Base-by-base conservation (phyloP, 164 flowering plant species). In the Nymphaea colorata region DNA sequence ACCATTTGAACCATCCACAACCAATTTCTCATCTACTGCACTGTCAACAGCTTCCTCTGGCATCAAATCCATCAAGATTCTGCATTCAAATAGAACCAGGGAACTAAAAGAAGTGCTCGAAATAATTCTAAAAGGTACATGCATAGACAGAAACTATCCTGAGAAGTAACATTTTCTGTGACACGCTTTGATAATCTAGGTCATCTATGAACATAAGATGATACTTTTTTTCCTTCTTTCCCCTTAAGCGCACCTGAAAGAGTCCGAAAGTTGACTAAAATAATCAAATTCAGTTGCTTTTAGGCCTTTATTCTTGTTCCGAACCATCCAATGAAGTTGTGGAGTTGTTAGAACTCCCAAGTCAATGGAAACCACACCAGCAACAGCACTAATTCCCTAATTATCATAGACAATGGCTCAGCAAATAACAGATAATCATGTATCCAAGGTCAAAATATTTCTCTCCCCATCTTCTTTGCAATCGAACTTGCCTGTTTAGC, bases 281-380 rank as follows among this genome's bases (percentile, higher is more conserved):
- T 93, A 93, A 70, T 82, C 89, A 47, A 42, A 3, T 81, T 91
- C 95, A 15, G 87, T 76, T 42, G 85, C 86, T 62, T 77, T 77
- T 65, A 75, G 59, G 67, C 93, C 89, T 69, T 80, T 87, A 71
- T 91, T 93, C 70, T 80, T 84, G 47, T 81, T 75, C 17, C 90
- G 95, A 71, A 93, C 96, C 90, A 93, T 89, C 98, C 97, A 93
- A 71, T 93, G 98, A 14, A 93, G 79, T 66, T 91, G 91, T 53
- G 98, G 98, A n/a, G 96, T 93, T 11, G 98, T 91, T 61, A 91
- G 67, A 68, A 91, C 76, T 63, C 98, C 97, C 90, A 88, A 72
- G 74, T 91, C 90, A 74, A 71, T 61, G 17, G 81, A 78, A 74
- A 69, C 70, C 3, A 88, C 85, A 43, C 95, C 95, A 71, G 79